Conservation (phyloP, 257 asterid genomes). For the Scutellaria minor region DNA sequence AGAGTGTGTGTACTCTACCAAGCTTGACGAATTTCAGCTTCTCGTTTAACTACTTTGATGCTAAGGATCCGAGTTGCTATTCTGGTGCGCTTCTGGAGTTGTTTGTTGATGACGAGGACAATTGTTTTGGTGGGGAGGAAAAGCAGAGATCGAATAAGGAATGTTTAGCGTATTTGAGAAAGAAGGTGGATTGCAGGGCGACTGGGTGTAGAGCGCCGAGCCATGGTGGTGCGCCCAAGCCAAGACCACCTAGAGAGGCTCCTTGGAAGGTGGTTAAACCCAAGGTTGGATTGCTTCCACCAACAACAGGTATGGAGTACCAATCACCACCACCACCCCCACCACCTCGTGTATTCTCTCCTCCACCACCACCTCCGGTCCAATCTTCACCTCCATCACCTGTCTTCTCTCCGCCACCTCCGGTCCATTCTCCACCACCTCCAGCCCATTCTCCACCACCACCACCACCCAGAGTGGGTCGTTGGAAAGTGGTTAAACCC, state of each 20-base stretch:
- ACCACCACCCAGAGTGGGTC: too few relatives aligned
- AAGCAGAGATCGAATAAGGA: conserved; percentile 53
- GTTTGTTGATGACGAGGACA: conserved; percentile 41
- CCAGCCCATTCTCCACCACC: conserved; percentile 4
- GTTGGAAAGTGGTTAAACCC: too few relatives aligned
- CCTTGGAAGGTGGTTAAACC: too few relatives aligned
- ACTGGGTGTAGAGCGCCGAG: conserved; percentile 49
- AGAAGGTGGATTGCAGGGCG: conserved; percentile 54
- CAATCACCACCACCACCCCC: background rate
- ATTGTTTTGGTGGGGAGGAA: conserved; percentile 46
- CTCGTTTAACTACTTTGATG: conserved; percentile 51
- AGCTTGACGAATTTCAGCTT: conserved; percentile 49
- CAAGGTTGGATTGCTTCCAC: background rate
- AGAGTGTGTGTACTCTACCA: conserved; percentile 49
- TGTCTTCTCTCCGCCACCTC: conserved; percentile 29
- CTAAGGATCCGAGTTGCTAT: conserved; percentile 48
- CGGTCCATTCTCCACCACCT: conserved; percentile 2
- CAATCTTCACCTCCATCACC: background rate
- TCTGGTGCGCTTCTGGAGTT: conserved; percentile 33
- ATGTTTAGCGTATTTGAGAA: conserved; percentile 44
- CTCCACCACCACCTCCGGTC: conserved; percentile 30
- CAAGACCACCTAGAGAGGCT: too few relatives aligned
- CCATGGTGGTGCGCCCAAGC: conserved; percentile 3
- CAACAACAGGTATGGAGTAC: background rate
- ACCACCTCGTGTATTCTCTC: background rate